Evolutionary conservation across 2,329 filamentous ascomycete species (phyloP), one percentile per base, ranked within the genome.

Genomic region (Monilinia polystroma): DNA sequence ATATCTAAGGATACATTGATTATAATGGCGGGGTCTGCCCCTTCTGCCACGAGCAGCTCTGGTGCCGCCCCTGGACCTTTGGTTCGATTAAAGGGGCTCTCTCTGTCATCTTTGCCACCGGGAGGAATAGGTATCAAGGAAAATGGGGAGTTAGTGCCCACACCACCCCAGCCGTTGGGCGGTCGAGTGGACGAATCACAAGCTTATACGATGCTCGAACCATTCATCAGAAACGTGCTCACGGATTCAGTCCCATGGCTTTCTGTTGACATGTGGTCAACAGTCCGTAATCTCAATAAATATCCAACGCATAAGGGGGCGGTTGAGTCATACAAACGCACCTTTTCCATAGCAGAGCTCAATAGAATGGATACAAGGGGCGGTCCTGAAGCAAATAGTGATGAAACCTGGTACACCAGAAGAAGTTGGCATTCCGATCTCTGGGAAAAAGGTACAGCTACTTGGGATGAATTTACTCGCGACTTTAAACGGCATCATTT

Each of bases 341-440:
- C 79, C 18, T 77, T 89, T 29, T 71, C 80, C 10, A 77, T 78
- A 1, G 75, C 77, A 47, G 81, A 81, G 43, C 77, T 87, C 7
- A 76, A 78, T 60, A 73, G 73, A 49, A 72, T 81, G 51, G 78
- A 78, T 41, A 69, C 70, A 20, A 72, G 73, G 70, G 72, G 67
- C 58, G 57, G 70, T 35, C 69, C 69, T 52, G 68, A 68, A 10
- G 73, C 76, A 47, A 73, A 75, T 68, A 76, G 77, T 68, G 74
- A 76, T 43, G 88, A 90, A 77, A 82, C 80, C 23, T 92, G 90
- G 90, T 83, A 83, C 64, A 85, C 85, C 52, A 83, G 90, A 66
- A 82, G 82, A 55, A 90, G 86, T 74, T 77, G 84, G 53, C 90
- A 92, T 75, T 79, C 79, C 67, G 82, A 89, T 72, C 78, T 76